These are phyloP conservation scores for Calonectria multiphialidica DNA, from an alignment of 2,329 filamentous ascomycete genomes.

Conservation along the genomic window DNA sequence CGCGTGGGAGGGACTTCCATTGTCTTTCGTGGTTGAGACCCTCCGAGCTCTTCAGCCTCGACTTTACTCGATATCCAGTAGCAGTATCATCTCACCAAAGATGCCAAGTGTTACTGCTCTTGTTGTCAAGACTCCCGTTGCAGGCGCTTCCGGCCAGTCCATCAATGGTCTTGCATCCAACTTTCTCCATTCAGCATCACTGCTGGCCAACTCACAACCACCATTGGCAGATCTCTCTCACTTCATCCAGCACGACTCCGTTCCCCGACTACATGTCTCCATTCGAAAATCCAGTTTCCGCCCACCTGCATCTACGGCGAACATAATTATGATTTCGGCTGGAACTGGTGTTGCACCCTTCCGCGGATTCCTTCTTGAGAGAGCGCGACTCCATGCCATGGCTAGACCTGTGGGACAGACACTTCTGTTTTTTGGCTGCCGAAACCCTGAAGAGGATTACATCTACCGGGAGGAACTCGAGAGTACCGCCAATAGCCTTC, in stretches of 20 bases:
- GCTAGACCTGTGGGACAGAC: constrained; percentile 35
- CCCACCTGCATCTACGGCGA: constrained; percentile 52
- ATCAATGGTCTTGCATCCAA: constrained; percentile 41
- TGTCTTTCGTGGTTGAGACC: constrained; percentile 68
- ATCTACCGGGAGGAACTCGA: constrained; percentile 57
- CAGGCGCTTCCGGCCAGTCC: constrained; percentile 11
- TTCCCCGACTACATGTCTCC: background rate
- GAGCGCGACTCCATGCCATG: constrained; percentile 31
- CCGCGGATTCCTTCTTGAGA: constrained; percentile 43
- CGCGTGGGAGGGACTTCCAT: constrained; percentile 41
- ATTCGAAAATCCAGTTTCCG: constrained; percentile 57
- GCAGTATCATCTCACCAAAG: constrained; percentile 50
- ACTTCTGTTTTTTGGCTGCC: constrained; percentile 70
- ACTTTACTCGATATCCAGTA: constrained; percentile 73
- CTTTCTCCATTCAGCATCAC: constrained; percentile 37
- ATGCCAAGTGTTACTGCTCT: constrained; percentile 38
- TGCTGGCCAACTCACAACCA: background rate
- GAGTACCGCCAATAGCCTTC: background rate
- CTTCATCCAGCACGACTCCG: constrained; percentile 40
- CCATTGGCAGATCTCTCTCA: background rate
- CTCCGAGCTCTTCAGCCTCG: constrained; percentile 63
- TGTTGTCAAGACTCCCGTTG: constrained; percentile 28
- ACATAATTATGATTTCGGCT: constrained; percentile 62
- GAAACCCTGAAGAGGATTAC: constrained; percentile 62
- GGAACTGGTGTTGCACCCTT: constrained; percentile 63